Percentiles rank a stretch among this genome's conserved stretches.
Conservation (phyloP, 805 yeast genomes). For the Zygoascus tannicola region DNA sequence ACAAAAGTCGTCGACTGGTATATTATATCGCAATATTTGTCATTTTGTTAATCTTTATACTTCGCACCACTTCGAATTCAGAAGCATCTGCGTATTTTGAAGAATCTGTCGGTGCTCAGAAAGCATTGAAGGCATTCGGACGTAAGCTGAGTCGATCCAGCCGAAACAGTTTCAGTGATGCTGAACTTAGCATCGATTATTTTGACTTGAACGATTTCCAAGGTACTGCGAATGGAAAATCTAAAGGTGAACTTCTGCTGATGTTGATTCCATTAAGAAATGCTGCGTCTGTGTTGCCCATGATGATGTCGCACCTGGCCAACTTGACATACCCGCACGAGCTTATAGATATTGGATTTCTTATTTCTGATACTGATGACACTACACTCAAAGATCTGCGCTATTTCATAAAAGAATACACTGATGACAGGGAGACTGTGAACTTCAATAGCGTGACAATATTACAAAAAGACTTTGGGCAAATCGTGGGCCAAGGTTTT, state of each 20-base stretch:
- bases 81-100: background rate
- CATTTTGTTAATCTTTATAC: background rate
- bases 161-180: background rate
- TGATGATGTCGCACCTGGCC: constrained; percentile 72
- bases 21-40: background rate
- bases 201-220: constrained; percentile 59
- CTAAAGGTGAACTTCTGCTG: constrained; percentile 59
- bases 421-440: constrained; percentile 26
- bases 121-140: constrained; percentile 2
- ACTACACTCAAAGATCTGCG: constrained; percentile 62
- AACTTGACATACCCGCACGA: constrained; percentile 74
- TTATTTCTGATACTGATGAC: constrained; percentile 83
- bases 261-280: constrained; percentile 86
- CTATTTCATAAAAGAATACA: constrained; percentile 46
- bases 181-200: constrained; percentile 38
- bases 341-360: constrained; percentile 65
- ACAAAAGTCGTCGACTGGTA: background rate
- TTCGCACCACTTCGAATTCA: background rate
- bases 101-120: constrained; percentile 4
- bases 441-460: constrained; percentile 77
- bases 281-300: constrained; percentile 77
- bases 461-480: constrained; percentile 88
- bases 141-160: background rate
- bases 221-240: constrained; percentile 67
- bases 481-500: constrained; percentile 83